phyloP scores from a whole-genome alignment of 176 grass and related monocot species.

The Phragmites australis region DNA sequence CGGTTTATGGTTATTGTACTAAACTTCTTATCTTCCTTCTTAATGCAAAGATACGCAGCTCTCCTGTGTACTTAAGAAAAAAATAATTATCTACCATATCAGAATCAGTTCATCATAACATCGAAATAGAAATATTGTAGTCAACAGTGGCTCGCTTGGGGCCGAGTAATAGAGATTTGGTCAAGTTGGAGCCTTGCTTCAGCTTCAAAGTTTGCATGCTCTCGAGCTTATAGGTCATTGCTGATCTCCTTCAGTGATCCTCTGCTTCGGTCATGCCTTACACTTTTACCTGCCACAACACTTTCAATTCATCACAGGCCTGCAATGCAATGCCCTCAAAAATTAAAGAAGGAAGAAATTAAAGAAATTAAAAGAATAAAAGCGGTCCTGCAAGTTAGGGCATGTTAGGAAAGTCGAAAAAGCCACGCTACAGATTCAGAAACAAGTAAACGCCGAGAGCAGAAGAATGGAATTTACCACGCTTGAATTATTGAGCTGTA shows the following conservation, averaged over 20 bases:
- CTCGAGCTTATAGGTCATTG: background rate
- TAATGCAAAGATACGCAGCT: too few species aligned
- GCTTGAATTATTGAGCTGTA: constrained; percentile 20
- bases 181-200: constrained; percentile 8
- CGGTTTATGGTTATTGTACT: too few species aligned
- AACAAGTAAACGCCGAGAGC: background rate
- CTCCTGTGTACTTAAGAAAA: too few species aligned
- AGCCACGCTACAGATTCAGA: constrained; percentile 22
- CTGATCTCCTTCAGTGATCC: background rate
- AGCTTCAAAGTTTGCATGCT: constrained; percentile 21
- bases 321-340: background rate
- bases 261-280: constrained; percentile 9
- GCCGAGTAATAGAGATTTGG: background rate
- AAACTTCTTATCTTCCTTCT: too few species aligned
- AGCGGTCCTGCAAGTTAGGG: background rate
- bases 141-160: constrained; percentile 24
- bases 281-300: background rate
- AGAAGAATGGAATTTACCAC: constrained; percentile 36
- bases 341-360: too few species aligned
- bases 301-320: background rate
- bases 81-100: background rate
- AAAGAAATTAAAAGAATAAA: background rate
- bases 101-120: background rate
- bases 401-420: constrained; percentile 19
- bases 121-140: background rate